Conservation (phyloP, 208 protist species). For the Trichomonas gallinae region DNA sequence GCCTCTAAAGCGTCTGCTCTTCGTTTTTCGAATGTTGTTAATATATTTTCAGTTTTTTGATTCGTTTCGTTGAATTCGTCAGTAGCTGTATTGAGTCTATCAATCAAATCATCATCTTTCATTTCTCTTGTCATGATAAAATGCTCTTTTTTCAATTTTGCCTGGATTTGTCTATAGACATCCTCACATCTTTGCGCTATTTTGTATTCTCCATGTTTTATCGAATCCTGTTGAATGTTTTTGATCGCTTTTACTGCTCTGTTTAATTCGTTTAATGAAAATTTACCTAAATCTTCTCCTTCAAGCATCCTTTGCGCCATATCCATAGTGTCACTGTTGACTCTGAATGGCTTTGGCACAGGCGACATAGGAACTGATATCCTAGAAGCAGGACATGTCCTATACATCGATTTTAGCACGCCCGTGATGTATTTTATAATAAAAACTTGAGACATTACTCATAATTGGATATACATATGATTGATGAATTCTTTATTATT, state of each 20-base stretch:
- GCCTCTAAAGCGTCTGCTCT: not conserved
- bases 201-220: not conserved
- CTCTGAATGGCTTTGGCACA: not conserved
- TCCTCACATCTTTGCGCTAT: not conserved
- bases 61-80: not conserved
- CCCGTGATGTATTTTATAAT: too few species aligned
- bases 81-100: not conserved
- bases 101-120: not conserved
- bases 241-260: not conserved
- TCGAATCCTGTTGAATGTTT: not conserved
- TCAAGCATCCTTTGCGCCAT: not conserved
- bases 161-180: not conserved
- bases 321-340: not conserved
- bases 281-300: not conserved
- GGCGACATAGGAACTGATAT: not conserved
- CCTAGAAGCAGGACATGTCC: not conserved
- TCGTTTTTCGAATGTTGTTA: not conserved
- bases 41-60: not conserved
- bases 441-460: too few species aligned
- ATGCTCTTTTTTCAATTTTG: not conserved
- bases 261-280: not conserved
- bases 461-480: too few species aligned
- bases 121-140: not conserved
- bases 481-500: too few species aligned
- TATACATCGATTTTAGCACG: not conserved